Evolutionary conservation across 2,329 filamentous ascomycete genomes (phyloP), one percentile per base, ranked within the genome.

Genomic region (Verticillium nubilum): DNA sequence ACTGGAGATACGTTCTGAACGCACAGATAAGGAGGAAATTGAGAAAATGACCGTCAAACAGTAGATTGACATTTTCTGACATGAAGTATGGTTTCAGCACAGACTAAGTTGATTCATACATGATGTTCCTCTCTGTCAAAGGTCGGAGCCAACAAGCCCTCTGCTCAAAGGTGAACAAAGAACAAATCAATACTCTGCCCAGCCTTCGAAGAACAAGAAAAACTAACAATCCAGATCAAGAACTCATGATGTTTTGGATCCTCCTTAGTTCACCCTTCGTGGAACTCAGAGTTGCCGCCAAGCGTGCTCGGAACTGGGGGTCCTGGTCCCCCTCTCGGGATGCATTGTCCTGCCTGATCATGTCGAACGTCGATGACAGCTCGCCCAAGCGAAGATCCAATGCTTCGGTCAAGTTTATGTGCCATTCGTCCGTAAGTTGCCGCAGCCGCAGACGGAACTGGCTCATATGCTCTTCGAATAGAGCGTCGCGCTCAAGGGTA

Each of bases 271-370:
- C 42, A 12, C 3, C 3, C 19, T 47, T 47, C 5, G 19, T 10
- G 1, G n/a, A 23, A 4, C 42, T 6, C 7, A 47, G 5, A n/a
- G 4, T 23, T 9, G n/a, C 19, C n/a, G 42, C 42, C 19, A 60
- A 4, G 26, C 70, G 65, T 1, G 53, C 19, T 5, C 74, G 65
- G 52, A 76, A 76, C 23, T 66, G 71, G 1, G 69, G 70, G 52
- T 78, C 71, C 52, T 62, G 63, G 57, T 76, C 74, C 23, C 70
- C 71, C 64, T 78, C 75, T 25, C 66, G 19, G 0, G 68, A 70
- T 5, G 69, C 71, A 58, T 76, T 75, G 35, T 78, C 76, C 17
- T 63, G 67, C 2, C 74, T 65, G 7, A 78, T 58, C 3, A 78
- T 73, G 28, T 75, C 66, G 50, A 79, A 63, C 0, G 68, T 73